A percentile compares a stretch with the other conserved stretches of the same genome.
Evolutionary conservation across 106 monocot genomes (phyloP).

Genomic region (Narthecium ossifragum): DNA sequence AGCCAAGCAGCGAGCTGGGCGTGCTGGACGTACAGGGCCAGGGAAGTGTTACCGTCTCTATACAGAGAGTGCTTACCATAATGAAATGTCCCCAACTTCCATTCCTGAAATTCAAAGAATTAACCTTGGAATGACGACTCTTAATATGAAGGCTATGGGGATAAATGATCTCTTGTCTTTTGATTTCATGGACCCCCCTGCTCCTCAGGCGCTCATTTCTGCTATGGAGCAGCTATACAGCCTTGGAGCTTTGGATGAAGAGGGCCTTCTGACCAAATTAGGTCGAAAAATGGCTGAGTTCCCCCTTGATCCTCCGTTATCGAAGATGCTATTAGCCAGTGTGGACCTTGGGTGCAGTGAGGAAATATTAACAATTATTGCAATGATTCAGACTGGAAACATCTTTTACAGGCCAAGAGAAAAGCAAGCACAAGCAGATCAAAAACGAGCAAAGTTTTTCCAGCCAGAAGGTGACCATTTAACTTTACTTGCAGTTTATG

Average conservation of each 20-base stretch:
- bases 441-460: background rate
- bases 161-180: constrained; percentile 1
- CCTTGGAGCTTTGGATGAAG: constrained; percentile 2
- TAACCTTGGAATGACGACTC: background rate
- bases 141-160: background rate
- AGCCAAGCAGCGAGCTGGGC: constrained; percentile 6
- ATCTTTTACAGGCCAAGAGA: background rate
- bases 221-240: constrained; percentile 2
- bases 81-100: background rate
- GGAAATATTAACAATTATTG: background rate
- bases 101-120: background rate
- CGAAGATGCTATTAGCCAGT: background rate
- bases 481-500: background rate
- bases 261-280: background rate
- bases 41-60: constrained; percentile 11
- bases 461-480: constrained; percentile 4
- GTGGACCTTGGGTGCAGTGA: background rate
- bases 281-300: constrained; percentile 1
- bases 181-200: constrained; percentile 8
- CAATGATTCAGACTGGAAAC: background rate
- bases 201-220: background rate
- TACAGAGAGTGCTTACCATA: background rate
- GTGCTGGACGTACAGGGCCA: constrained; percentile 4
- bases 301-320: constrained; percentile 3
- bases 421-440: background rate